Base-by-base conservation (phyloP, 225 moss, liverwort and hornwort species). In the Takakia lepidozioides region DNA sequence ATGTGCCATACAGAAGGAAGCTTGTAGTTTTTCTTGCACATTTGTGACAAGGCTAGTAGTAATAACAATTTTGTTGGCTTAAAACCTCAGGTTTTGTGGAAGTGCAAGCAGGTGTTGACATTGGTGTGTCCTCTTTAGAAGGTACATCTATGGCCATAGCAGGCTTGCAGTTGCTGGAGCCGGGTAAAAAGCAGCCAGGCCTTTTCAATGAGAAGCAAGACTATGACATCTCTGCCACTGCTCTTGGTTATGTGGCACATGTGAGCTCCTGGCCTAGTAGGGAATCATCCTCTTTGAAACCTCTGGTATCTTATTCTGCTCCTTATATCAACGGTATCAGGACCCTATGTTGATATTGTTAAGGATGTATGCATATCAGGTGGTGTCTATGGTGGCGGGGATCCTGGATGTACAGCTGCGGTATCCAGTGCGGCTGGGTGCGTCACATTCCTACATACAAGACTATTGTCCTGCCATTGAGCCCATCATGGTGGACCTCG, bases 211-310 rank as follows among this genome's bases (percentile, higher is more conserved):
- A 85, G 56, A 91, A 76, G 62, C 80, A 46, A 38, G 85, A 85
- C 21, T 75, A 67, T 51, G 78, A 88, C 42, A 64, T 78, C 18
- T 83, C 98, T 63, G 78, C 91, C 19, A 85, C 91, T 67, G 98
- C 91, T 40, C 91, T 98, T 58, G 98, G 98, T 70, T 98, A 98
- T 64, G 91, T 85, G 49, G 83, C 83, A 39, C 87, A 91, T 68
- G 91, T 98, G 68, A 87, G 95, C 21, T 13, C 27, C 17, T 32
- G 7, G 32, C 11, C 0, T 32, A 11, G n/a, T n/a, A n/a, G n/a
- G n/a, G n/a, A n/a, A n/a, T n/a, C 11, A 32, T 11, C 32, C 32
- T 32, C 32, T 32, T 32, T 32, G 32, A 11, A 32, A 42, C 50
- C 57, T 61, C 5, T 28, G 10, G 23, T 38, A 2, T 26, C 10